A percentile compares a stretch with the other conserved stretches of the same genome.
phyloP scores from a whole-genome alignment of 768 basidiomycete species.

The Paxillus ammoniavirescens region DNA sequence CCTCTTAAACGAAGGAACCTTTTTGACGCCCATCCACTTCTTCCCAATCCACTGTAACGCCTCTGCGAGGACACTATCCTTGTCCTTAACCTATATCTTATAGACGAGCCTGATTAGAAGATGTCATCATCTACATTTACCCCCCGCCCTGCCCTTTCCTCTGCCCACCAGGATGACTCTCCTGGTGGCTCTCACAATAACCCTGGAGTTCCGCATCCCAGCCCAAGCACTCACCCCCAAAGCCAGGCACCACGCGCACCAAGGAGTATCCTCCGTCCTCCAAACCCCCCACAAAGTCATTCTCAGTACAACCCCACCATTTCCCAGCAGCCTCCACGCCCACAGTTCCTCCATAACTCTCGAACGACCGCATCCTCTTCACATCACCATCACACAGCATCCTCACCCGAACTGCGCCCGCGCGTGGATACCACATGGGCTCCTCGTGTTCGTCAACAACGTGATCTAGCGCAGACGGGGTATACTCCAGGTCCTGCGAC shows the following conservation, averaged over 20 bases:
- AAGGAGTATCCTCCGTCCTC: conserved; percentile 19
- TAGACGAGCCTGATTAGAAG: not conserved
- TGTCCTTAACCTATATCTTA: not conserved
- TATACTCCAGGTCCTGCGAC: not conserved
- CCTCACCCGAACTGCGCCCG: conserved; percentile 23
- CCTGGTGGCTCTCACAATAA: not conserved
- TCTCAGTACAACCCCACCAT: conserved; percentile 4
- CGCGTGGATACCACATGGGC: conserved; percentile 20
- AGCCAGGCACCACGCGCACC: conserved; percentile 10
- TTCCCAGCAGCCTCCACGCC: not conserved
- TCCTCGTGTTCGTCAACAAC: conserved; percentile 19
- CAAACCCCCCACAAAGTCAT: not conserved
- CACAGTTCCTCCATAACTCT: conserved; percentile 6
- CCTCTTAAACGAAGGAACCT: not conserved
- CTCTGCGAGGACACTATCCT: not conserved
- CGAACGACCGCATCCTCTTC: conserved; percentile 9
- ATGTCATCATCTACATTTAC: conserved; percentile 23
- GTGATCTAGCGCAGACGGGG: conserved; percentile 7
- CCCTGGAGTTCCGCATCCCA: conserved; percentile 1
- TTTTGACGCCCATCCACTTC: not conserved
- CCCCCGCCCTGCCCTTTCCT: conserved; percentile 10
- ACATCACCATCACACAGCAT: conserved; percentile 22
- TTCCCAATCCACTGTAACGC: conserved; percentile 2
- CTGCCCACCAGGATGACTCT: conserved; percentile 9
- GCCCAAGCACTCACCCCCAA: not conserved